Conservation (phyloP, 306 rosid genomes). For the Phaseolus lunatus region DNA sequence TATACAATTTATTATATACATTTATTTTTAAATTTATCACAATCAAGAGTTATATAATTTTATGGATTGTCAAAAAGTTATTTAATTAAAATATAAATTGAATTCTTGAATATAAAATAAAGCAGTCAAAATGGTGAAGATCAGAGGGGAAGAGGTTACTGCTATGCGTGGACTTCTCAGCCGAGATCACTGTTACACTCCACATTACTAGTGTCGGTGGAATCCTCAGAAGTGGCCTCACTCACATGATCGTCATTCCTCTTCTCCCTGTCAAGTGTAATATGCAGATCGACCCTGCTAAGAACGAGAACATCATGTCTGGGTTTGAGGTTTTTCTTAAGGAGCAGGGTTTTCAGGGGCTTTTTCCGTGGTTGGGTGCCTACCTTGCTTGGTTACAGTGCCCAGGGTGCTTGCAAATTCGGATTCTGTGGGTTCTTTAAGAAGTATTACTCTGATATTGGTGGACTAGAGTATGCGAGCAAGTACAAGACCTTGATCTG, state of each 20-base stretch:
- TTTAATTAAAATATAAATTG: too few relatives aligned
- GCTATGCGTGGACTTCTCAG: too few relatives aligned
- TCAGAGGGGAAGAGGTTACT: too few relatives aligned
- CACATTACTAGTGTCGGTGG: too few relatives aligned
- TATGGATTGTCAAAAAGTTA: too few relatives aligned
- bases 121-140: too few relatives aligned
- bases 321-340: conserved; percentile 88
- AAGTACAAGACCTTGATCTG: conserved; percentile 97
- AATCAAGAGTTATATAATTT: too few relatives aligned
- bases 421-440: conserved; percentile 96
- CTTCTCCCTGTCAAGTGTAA: conserved; percentile 97
- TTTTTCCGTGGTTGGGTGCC: conserved; percentile 99
- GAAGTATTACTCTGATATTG: conserved; percentile 94
- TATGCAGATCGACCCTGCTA: conserved; percentile 97
- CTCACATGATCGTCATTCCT: conserved; percentile 96
- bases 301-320: conserved; percentile 84
- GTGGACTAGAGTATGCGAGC: conserved; percentile 92
- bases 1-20: too few relatives aligned
- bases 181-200: too few relatives aligned
- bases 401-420: conserved; percentile 98
- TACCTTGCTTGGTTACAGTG: conserved; percentile 95
- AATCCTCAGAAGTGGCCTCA: conserved; percentile 86
- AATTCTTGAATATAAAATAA: too few relatives aligned
- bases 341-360: conserved; percentile 93
- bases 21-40: too few relatives aligned